Evolutionary conservation across 306 rosid species (phyloP), one percentile per base, ranked within the genome.

Genomic region (Fragaria vesca): DNA sequence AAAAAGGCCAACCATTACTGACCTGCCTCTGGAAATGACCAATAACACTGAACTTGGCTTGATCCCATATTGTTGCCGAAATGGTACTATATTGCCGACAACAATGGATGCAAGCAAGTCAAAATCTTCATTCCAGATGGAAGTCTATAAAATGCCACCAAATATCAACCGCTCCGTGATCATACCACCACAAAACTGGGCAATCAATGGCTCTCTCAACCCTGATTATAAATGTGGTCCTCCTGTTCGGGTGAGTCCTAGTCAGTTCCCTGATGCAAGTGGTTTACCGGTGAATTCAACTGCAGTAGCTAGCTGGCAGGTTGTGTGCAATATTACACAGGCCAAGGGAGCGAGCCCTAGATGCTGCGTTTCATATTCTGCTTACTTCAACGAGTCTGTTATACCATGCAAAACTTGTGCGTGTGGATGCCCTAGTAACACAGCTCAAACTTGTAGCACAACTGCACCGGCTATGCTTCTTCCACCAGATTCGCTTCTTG

Each of bases 291-390:
- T 76, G 3, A 91, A 90, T 75, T 81, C 88, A 48, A 79, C 96
- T 72, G 98, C 90, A 15, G 84, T 96, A 18, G 98, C 97, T 8
- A 96, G 97, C 79, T 96, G 99, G 99, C 99, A 96, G 87, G 89
- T 96, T 73, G 97, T 96, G 77, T 96, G 99, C 86, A 96, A 96
- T 71, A 89, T 96, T 50, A 91, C 99, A 11, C 84, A 80, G 36
- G 80, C 84, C 80, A 85, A 88, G 77, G 81, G 82, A 8, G 43
- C 86, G 32, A 9, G 71, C 34, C 92, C 91, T 5, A 96, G 85
- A 87, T 96, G 99, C 74, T 96, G 99, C 38, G 96, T 96, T 77
- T 96, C 99, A 0, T 96, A 93, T 83, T 96, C 99, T 15, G 90
- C 96, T 17, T 96, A 80, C 84, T 91, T 89, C 86, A 96, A 96